phyloP scores from a whole-genome alignment of 352 stramenopile species.

The Phytophthora pinifolia region DNA sequence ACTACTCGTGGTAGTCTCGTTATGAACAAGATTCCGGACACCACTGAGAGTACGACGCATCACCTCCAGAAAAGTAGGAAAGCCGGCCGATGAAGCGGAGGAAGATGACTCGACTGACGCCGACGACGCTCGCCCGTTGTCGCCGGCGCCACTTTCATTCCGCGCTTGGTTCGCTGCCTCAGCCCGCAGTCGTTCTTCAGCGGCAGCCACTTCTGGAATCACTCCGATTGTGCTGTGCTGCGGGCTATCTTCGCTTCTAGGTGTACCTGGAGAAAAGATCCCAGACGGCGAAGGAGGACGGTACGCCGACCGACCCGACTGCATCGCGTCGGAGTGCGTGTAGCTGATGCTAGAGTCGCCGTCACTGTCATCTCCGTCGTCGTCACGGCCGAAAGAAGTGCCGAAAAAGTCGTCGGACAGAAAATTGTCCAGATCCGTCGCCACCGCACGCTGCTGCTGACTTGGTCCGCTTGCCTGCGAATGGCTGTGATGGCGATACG shows the following conservation, averaged over 20 bases:
- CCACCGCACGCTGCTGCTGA: slow-evolving; percentile 33
- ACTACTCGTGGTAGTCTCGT: slow-evolving; percentile 13
- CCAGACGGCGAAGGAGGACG: slow-evolving; percentile 25
- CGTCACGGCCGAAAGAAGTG: slow-evolving; percentile 44
- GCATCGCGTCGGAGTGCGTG: slow-evolving; percentile 16
- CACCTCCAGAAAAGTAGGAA: slow-evolving; percentile 50
- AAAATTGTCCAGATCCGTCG: slow-evolving; percentile 47
- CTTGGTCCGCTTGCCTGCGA: slow-evolving; percentile 17
- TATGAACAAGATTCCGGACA: slow-evolving; percentile 42
- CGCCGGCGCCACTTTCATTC: slow-evolving; percentile 3
- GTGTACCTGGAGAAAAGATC: slow-evolving; percentile 29
- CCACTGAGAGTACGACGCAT: slow-evolving; percentile 49
- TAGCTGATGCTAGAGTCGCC: slow-evolving; percentile 26
- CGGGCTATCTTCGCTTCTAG: slow-evolving; percentile 15
- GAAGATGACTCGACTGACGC: slow-evolving; percentile 32
- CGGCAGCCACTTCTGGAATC: slow-evolving; percentile 69
- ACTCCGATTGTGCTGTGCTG: slow-evolving; percentile 31
- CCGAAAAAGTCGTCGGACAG: slow-evolving; percentile 72
- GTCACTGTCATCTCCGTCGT: slow-evolving; percentile 31
- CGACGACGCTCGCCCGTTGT: slow-evolving; percentile 21
- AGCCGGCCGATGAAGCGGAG: slow-evolving; percentile 30
- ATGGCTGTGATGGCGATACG: slow-evolving; percentile 41
- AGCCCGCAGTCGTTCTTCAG: slow-evolving; percentile 39
- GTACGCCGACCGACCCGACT: slow-evolving; percentile 14
- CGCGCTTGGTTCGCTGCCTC: slow-evolving; percentile 14